Evolutionary conservation across 768 basidiomycete species (phyloP).

Genomic region (Brasilioporus rufonigricans): DNA sequence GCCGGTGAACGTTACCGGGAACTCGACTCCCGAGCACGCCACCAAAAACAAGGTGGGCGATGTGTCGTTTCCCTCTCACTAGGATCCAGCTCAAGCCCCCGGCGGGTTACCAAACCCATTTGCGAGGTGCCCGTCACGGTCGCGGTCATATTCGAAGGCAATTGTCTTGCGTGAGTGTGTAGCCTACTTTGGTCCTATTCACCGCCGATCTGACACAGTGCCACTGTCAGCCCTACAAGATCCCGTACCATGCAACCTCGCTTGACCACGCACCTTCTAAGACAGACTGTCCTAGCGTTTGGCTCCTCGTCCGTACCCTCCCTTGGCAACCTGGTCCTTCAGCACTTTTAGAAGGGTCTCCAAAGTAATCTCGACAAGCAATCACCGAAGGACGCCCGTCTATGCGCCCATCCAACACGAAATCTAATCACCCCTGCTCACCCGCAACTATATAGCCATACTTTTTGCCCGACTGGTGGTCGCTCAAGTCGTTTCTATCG

Average conservation of each 20-base stretch:
- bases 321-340: conserved; percentile 71
- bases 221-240: conserved; percentile 92
- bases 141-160: conserved; percentile 66
- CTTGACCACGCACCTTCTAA: conserved; percentile 49
- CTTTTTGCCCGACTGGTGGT: conserved; percentile 89
- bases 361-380: conserved; percentile 85
- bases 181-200: neutral
- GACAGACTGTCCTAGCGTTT: conserved; percentile 23
- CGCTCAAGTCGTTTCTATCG: conserved; percentile 67
- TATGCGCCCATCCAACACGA: conserved; percentile 60
- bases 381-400: conserved; percentile 85
- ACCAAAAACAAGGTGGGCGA: conserved; percentile 72
- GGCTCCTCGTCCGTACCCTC: conserved; percentile 35
- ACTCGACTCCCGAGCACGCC: conserved; percentile 71
- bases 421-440: conserved; percentile 1
- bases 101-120: conserved; percentile 64
- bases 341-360: conserved; percentile 91
- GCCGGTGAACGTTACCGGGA: conserved; percentile 58
- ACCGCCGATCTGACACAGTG: conserved; percentile 40
- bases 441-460: conserved; percentile 67
- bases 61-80: conserved; percentile 38
- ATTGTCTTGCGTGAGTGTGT: conserved; percentile 60
- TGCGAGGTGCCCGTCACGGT: conserved; percentile 58
- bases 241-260: conserved; percentile 82
- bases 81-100: conserved; percentile 70